A percentile compares a stretch with the other conserved stretches of the same genome.
Conservation (phyloP, 805 yeast species). For the Scheffersomyces coipomensis region DNA sequence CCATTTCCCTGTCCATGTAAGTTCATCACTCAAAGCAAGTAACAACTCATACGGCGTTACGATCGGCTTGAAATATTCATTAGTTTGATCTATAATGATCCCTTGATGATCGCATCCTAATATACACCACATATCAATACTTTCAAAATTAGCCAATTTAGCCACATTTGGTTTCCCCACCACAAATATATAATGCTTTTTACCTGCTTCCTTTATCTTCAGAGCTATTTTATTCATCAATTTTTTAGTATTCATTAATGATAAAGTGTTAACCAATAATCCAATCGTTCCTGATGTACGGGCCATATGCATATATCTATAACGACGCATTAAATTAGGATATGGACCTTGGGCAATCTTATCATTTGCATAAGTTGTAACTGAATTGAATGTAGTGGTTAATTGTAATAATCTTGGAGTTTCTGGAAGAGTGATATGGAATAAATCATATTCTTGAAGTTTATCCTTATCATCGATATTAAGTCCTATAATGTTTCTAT, state of each 20-base stretch:
- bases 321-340: slow-evolving; percentile 80
- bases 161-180: slow-evolving; percentile 99
- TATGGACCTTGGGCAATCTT: slow-evolving; percentile 55
- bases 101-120: slow-evolving; percentile 96
- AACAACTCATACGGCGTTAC: slow-evolving; percentile 90
- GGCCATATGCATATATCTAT: slow-evolving; percentile 82
- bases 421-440: slow-evolving; percentile 73
- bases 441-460: slow-evolving; percentile 49
- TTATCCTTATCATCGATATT: slow-evolving; percentile 14
- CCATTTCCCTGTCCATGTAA: slow-evolving; percentile 95
- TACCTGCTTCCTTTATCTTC: slow-evolving; percentile 71
- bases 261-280: slow-evolving; percentile 83
- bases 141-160: slow-evolving; percentile 91
- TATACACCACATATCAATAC: slow-evolving; percentile 92
- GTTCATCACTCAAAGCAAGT: slow-evolving; percentile 71
- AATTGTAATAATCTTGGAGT: slow-evolving; percentile 76
- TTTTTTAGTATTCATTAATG: slow-evolving; percentile 70
- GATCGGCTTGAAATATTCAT: slow-evolving; percentile 85
- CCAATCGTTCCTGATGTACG: slow-evolving; percentile 92
- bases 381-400: slow-evolving; percentile 63
- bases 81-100: slow-evolving; percentile 72
- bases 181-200: slow-evolving; percentile 90
- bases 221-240: slow-evolving; percentile 59
- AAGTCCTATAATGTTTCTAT: slow-evolving; percentile 11
- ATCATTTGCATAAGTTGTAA: slow-evolving; percentile 38